Conservation (phyloP, 148 eudicot genomes). For the Polygonum aviculare region DNA sequence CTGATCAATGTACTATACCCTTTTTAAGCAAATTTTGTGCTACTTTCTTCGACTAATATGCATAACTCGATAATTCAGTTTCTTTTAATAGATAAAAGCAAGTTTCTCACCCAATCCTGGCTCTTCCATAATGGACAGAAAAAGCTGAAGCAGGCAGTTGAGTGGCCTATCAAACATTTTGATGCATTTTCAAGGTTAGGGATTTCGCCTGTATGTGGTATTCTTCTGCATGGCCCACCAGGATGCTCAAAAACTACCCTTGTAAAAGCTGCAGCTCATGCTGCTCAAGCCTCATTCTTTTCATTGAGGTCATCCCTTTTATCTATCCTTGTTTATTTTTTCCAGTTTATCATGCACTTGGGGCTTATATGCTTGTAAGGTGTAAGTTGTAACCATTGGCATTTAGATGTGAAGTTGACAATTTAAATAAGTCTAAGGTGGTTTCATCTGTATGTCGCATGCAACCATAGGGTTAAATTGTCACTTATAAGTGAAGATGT, state of each 20-base stretch:
- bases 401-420: background rate
- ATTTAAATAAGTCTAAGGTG: background rate
- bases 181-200: conserved; percentile 70
- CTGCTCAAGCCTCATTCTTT: conserved; percentile 90
- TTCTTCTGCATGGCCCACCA: conserved; percentile 98
- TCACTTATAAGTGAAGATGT: background rate
- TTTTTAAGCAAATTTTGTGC: background rate
- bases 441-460: background rate
- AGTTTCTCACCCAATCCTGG: background rate
- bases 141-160: conserved; percentile 96
- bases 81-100: background rate
- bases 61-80: background rate
- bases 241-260: conserved; percentile 99
- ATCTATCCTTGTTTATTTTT: background rate
- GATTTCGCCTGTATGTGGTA: conserved; percentile 67
- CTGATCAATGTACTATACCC: background rate
- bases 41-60: background rate
- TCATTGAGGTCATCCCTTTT: conserved; percentile 56
- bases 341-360: background rate
- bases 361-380: background rate
- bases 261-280: conserved; percentile 96
- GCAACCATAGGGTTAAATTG: background rate
- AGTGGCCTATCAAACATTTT: conserved; percentile 92
- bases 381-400: conserved; percentile 2
- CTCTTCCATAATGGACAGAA: conserved; percentile 40